These are phyloP conservation scores for Akanthomyces muscarius DNA, from an alignment of 2,329 filamentous ascomycete genomes.

Conservation along the genomic window DNA sequence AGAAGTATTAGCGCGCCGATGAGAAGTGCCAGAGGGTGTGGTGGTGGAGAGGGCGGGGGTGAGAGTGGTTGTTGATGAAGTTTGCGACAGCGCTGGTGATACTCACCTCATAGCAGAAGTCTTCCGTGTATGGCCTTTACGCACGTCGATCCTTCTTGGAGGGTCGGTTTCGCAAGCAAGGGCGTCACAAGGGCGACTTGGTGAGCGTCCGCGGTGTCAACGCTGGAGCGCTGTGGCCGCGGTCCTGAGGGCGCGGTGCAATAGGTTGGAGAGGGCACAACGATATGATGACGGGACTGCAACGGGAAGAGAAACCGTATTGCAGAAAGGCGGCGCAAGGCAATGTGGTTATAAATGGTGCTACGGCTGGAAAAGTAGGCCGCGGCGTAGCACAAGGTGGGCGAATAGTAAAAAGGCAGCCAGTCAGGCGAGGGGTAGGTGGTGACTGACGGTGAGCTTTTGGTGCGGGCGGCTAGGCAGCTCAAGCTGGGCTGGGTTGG, in stretches of 20 bases:
- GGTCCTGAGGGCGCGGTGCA: constrained; percentile 9
- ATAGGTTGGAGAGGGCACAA: neutral
- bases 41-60: constrained; percentile 1
- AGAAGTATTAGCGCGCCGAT: constrained; percentile 10
- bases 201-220: constrained; percentile 7
- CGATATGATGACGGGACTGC: constrained; percentile 1
- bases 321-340: constrained; percentile 11
- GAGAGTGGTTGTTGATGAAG: constrained; percentile 14
- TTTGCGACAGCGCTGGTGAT: constrained; percentile 20
- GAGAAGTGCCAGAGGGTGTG: constrained; percentile 4
- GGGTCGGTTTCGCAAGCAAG: constrained; percentile 16
- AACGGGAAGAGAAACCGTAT: neutral
- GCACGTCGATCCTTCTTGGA: constrained; percentile 16
- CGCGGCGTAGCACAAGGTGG: constrained; percentile 15
- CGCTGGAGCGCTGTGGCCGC: constrained; percentile 11
- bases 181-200: constrained; percentile 13
- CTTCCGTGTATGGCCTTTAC: constrained; percentile 13
- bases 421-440: constrained; percentile 15
- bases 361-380: constrained; percentile 12
- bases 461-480: constrained; percentile 7
- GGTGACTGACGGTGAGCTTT: constrained; percentile 11
- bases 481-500: neutral
- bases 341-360: constrained; percentile 15
- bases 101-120: constrained; percentile 44
- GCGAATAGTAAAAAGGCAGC: constrained; percentile 12